phyloP scores from a whole-genome alignment of 768 basidiomycete genomes.

The Termitomyces sp. region DNA sequence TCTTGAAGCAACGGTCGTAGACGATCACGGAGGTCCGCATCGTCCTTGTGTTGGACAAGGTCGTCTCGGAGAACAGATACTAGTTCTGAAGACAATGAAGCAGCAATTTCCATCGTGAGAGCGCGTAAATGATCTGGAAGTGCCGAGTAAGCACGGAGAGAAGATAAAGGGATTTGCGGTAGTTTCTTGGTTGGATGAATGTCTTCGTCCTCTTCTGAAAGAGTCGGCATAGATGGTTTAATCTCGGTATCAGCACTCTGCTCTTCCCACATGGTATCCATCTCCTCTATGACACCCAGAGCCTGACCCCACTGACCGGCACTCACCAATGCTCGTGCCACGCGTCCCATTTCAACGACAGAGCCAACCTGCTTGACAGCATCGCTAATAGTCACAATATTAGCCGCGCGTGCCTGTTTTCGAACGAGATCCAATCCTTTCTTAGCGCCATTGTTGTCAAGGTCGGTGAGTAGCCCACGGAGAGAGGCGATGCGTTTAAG shows the following conservation, averaged over 20 bases:
- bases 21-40: constrained; percentile 55
- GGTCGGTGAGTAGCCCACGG: constrained; percentile 65
- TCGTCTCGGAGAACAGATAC: constrained; percentile 68
- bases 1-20: constrained; percentile 73
- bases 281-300: constrained; percentile 65
- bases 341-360: constrained; percentile 73
- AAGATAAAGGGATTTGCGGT: constrained; percentile 57
- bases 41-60: constrained; percentile 50
- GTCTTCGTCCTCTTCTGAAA: constrained; percentile 6
- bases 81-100: constrained; percentile 74
- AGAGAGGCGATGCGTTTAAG: constrained; percentile 72
- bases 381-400: constrained; percentile 56
- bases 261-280: constrained; percentile 56
- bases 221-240: background rate
- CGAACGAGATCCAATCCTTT: constrained; percentile 76
- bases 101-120: constrained; percentile 72
- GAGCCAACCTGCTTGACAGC: constrained; percentile 62
- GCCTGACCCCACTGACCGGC: constrained; percentile 90
- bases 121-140: constrained; percentile 72
- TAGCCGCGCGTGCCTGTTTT: constrained; percentile 56
- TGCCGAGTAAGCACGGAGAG: constrained; percentile 67
- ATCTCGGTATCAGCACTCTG: background rate
- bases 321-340: constrained; percentile 70
- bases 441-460: constrained; percentile 74
- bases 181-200: constrained; percentile 4